Base-by-base conservation (phyloP, 2,329 filamentous ascomycete genomes). In the Beauveria rudraprayagi region DNA sequence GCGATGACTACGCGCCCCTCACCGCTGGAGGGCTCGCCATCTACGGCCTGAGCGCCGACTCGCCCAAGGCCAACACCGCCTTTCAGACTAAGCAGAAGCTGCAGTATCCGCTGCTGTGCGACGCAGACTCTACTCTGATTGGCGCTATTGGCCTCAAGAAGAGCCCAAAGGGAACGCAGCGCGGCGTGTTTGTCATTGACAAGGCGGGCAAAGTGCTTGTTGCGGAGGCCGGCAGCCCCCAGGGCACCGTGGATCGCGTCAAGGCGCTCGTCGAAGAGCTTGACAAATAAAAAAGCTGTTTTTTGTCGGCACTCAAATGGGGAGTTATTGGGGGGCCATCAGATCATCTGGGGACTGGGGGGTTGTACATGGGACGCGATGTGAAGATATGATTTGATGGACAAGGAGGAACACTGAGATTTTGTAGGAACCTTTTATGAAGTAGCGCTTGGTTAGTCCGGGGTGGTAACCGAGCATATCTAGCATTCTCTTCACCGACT, bases 71-170 rank as follows among this genome's bases (percentile, higher is more conserved):
- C 69, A 99, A 99, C 79, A 92, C 90, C 26, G 91, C 85, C 51
- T 99, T 97, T 83, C 89, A 91, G 76, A 87, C 86, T 46, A 96
- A 96, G 79, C 91, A 97, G 75, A 91, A 89, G 65, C 83, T 97
- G 59, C 90, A 88, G 5, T 99, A 96, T 74, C 80, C 89, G 41
- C 84, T 99, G 51, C 83, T 99, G 46, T 97, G 92, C 77, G 92
- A 99, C 73, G 83, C 87, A 6, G 76, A 78, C 56, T 84, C 82
- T 30, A 86, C 84, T 2, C 82, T 99, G 62, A 96, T 97, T 68
- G 80, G 74, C 14, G 92, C 92, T 60, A 89, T 97, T 71, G 93
- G 92, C n/a, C 77, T 97, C 66, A 92, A 92, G 78, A 97, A 97
- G 78, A 74, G 80, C 8, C 88, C 89, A 51, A 90, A 86, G 74